These are phyloP conservation scores for Agrocybe praecox DNA, from an alignment of 768 basidiomycete species.

Conservation along the genomic window DNA sequence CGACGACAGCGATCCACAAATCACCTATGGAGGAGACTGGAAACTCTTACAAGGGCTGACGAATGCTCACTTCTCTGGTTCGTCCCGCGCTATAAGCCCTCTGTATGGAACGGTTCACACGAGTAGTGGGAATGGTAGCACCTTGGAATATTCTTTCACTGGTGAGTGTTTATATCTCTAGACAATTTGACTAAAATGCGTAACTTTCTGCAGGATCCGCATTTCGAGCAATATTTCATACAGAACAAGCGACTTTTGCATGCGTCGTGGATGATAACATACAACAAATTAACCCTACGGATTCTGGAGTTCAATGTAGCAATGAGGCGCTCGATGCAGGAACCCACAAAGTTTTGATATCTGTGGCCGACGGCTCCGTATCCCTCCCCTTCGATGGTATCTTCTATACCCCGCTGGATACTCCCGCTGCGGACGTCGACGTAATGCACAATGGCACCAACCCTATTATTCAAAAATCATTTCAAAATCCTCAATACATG, in stretches of 20 bases:
- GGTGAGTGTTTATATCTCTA: too few relatives aligned
- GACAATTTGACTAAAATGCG: too few relatives aligned
- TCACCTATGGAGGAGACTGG: not conserved
- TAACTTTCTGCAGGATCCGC: not conserved
- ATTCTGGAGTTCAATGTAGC: not conserved
- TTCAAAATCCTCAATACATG: not conserved
- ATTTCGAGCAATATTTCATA: not conserved
- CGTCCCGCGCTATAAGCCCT: not conserved
- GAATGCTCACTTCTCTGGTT: not conserved
- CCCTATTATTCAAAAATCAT: not conserved
- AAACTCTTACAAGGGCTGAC: not conserved
- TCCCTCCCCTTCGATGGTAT: not conserved
- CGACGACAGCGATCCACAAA: not conserved
- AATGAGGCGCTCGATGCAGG: not conserved
- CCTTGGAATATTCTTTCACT: not conserved
- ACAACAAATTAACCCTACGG: not conserved
- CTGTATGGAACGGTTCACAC: not conserved
- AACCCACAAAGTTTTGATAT: not conserved
- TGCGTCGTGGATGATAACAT: not conserved
- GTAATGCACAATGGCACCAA: not conserved
- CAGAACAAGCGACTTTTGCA: not conserved
- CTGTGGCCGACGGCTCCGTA: not conserved
- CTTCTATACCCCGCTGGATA: not conserved
- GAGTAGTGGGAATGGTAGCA: not conserved
- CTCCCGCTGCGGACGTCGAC: not conserved